phyloP scores from a whole-genome alignment of 331 rosid species.

The Malus hybrid region DNA sequence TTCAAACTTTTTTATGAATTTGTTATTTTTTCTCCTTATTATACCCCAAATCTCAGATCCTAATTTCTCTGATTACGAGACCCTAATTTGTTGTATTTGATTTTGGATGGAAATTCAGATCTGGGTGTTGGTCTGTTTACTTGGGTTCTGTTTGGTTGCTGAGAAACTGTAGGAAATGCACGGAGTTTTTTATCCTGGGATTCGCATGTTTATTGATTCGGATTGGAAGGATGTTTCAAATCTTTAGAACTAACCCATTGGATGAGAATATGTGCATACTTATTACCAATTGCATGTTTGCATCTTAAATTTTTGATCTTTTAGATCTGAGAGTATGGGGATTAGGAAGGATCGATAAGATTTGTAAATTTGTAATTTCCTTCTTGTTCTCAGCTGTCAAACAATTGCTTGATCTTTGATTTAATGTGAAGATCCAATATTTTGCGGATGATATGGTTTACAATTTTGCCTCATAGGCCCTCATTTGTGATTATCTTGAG shows the following conservation, averaged over 20 bases:
- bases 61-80: conserved; percentile 12
- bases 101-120: conserved; percentile 27
- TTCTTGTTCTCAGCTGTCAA: conserved; percentile 17
- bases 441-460: neutral
- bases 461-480: neutral
- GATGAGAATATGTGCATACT: neutral
- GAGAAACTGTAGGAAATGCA: conserved; percentile 22
- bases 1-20: conserved; percentile 2
- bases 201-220: conserved; percentile 8
- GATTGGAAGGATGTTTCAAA: neutral
- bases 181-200: conserved; percentile 19
- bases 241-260: neutral
- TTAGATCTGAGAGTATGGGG: neutral
- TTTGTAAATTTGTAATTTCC: neutral
- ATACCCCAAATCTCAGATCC: conserved; percentile 35
- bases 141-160: conserved; percentile 9
- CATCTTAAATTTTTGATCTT: neutral
- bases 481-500: neutral
- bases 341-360: neutral
- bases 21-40: conserved; percentile 14
- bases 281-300: neutral
- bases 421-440: conserved; percentile 4
- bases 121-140: conserved; percentile 8
- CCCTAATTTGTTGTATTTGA: conserved; percentile 10
- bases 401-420: neutral